These are phyloP conservation scores for Rhynchospora tenuis DNA, from an alignment of 176 grass and related monocot genomes.

Conservation along the genomic window DNA sequence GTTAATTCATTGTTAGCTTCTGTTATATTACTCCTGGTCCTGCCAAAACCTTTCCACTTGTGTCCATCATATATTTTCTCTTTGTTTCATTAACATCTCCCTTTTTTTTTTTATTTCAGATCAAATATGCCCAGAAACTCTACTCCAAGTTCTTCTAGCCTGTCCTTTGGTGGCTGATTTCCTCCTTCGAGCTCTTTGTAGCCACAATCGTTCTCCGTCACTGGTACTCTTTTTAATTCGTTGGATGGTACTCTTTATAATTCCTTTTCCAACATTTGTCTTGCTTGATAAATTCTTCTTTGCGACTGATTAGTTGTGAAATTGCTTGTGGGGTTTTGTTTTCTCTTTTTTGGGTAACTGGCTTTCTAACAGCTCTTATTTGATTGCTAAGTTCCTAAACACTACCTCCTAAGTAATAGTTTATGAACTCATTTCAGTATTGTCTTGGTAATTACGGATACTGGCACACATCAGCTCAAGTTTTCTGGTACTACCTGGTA, in stretches of 20 bases:
- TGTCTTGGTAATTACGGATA: background rate
- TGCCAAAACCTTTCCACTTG: background rate
- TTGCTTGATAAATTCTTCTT: background rate
- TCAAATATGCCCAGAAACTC: constrained; percentile 5
- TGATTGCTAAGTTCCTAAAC: background rate
- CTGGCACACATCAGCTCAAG: background rate
- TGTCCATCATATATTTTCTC: background rate
- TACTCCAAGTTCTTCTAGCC: constrained; percentile 9
- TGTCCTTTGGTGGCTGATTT: background rate
- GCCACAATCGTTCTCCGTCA: background rate
- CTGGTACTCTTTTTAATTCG: background rate
- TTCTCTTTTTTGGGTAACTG: background rate
- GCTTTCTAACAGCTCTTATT: background rate
- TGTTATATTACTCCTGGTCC: background rate
- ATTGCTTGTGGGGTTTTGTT: background rate
- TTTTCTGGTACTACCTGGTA: background rate
- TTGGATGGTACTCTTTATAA: too few relatives aligned
- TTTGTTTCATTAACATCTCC: background rate
- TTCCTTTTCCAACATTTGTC: background rate
- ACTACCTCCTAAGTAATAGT: background rate
- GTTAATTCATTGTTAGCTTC: background rate
- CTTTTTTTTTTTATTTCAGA: too few relatives aligned
- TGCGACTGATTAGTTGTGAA: background rate
- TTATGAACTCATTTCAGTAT: background rate
- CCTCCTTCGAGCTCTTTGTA: background rate